A percentile compares a stretch with the other conserved stretches of the same genome.
These are phyloP conservation scores for Solanum aculeatissimum DNA, from an alignment of 305 asterid species.

Conservation along the genomic window DNA sequence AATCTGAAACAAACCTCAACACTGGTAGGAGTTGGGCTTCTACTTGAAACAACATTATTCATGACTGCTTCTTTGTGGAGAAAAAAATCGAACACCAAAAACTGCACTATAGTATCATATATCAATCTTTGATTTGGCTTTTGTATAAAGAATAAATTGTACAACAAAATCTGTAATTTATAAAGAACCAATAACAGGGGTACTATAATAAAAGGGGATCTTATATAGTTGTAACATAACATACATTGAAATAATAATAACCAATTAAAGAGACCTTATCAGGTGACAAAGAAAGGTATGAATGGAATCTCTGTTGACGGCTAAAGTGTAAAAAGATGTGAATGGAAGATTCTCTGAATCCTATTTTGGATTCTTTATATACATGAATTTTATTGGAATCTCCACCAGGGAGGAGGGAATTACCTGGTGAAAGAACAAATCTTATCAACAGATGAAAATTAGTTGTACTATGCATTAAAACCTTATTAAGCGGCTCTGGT, in stretches of 20 bases:
- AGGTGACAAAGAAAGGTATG: neutral
- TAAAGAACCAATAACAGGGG: neutral
- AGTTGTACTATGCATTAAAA: neutral
- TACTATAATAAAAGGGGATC: neutral
- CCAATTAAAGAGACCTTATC: neutral
- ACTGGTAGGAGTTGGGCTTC: constrained; percentile 19
- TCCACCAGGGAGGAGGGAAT: neutral
- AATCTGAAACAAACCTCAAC: constrained; percentile 27
- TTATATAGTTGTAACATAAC: neutral
- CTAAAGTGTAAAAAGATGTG: neutral
- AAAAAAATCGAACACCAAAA: neutral
- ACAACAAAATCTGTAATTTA: neutral
- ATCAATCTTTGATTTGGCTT: neutral
- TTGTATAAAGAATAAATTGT: neutral
- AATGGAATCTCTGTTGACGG: neutral
- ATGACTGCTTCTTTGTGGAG: constrained; percentile 11
- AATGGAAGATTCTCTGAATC: neutral
- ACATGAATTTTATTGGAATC: neutral
- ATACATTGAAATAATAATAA: neutral
- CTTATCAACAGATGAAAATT: neutral
- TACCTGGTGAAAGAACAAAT: neutral
- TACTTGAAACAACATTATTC: constrained; percentile 13
- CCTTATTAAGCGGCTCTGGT: neutral
- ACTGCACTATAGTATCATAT: neutral
- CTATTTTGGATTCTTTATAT: neutral